These are phyloP conservation scores for Fusarium falciforme DNA, from an alignment of 2,329 filamentous ascomycete species.

Conservation along the genomic window DNA sequence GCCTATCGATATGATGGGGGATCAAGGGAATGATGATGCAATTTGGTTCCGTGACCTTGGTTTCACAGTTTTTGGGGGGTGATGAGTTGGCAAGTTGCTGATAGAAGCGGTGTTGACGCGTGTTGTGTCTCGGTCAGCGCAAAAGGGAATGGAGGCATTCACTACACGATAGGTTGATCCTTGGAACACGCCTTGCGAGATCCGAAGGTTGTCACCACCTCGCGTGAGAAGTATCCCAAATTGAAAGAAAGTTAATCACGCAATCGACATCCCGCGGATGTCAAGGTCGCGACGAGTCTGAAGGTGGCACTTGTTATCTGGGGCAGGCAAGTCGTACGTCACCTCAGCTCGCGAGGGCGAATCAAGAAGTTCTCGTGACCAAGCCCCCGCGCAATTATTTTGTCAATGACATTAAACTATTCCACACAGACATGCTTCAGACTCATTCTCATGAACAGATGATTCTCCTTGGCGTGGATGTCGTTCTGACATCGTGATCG, in stretches of 20 bases:
- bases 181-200: slow-evolving; percentile 22
- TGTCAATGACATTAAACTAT: neutral
- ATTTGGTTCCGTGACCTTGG: neutral
- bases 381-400: neutral
- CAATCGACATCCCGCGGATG: slow-evolving; percentile 26
- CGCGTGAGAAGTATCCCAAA: slow-evolving; percentile 21
- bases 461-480: neutral
- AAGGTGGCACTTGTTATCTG: neutral
- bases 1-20: slow-evolving; percentile 21
- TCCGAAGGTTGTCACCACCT: slow-evolving; percentile 24
- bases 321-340: slow-evolving; percentile 23
- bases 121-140: neutral
- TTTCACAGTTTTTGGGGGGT: slow-evolving; percentile 8
- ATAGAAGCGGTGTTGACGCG: neutral
- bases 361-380: neutral
- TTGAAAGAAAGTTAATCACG: slow-evolving; percentile 32
- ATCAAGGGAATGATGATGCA: slow-evolving; percentile 31
- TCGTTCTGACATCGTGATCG: neutral
- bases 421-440: neutral
- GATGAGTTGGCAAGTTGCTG: slow-evolving; percentile 4
- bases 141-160: neutral
- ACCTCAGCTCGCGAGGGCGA: neutral
- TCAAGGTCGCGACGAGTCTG: neutral
- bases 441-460: neutral
- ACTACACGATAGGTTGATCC: neutral